Conservation (phyloP, 73 alveolate genomes). For the Halteria grandinella region DNA sequence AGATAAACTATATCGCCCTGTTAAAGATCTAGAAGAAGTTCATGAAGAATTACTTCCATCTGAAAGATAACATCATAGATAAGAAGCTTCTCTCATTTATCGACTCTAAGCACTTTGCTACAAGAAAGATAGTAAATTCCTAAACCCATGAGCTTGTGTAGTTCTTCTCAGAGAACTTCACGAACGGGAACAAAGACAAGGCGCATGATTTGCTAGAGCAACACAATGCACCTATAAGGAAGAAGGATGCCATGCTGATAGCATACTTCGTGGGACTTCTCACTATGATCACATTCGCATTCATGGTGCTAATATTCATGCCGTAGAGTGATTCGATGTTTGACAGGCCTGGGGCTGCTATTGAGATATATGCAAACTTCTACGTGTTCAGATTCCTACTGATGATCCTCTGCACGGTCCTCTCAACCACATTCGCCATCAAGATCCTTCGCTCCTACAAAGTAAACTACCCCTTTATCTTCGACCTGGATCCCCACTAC, state of each 20-base stretch:
- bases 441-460: conserved; percentile 17
- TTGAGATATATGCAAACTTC: conserved; percentile 27
- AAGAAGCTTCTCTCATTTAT: background rate
- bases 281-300: background rate
- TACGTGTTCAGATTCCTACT: conserved; percentile 48
- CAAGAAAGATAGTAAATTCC: background rate
- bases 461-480: conserved; percentile 60
- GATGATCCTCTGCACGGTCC: conserved; percentile 25
- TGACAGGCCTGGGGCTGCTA: conserved; percentile 10
- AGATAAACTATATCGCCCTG: conserved; percentile 45
- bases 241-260: conserved; percentile 41
- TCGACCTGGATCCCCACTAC: conserved; percentile 62
- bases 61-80: conserved; percentile 32
- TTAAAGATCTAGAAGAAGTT: conserved; percentile 34
- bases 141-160: background rate
- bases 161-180: background rate
- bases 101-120: background rate
- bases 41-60: conserved; percentile 15
- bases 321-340: background rate
- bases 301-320: background rate
- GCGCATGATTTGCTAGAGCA: conserved; percentile 22
- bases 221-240: conserved; percentile 25
- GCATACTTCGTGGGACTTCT: conserved; percentile 45
- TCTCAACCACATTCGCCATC: conserved; percentile 42
- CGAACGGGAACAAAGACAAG: conserved; percentile 7